Evolutionary conservation across 140 eudicot genomes (phyloP).

Genomic region (Oenanthe javanica): DNA sequence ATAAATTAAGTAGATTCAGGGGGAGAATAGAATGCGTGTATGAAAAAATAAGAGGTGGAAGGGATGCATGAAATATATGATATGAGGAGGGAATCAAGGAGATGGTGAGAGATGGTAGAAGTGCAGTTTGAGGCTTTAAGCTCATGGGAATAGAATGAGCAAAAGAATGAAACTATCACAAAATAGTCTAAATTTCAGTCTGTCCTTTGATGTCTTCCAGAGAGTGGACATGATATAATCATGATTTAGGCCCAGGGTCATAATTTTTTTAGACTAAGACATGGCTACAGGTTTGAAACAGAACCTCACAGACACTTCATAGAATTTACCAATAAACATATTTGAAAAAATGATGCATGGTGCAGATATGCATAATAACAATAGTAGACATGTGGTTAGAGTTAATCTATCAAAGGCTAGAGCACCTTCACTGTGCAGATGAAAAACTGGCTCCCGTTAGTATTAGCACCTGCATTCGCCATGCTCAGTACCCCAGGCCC

Average conservation of each 20-base stretch:
- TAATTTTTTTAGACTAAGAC: background rate
- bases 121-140: background rate
- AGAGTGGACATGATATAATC: background rate
- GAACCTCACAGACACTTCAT: background rate
- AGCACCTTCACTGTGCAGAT: conserved; percentile 27
- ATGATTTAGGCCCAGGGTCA: background rate
- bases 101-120: background rate
- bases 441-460: conserved; percentile 35
- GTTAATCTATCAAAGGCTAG: background rate
- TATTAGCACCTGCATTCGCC: conserved; percentile 42
- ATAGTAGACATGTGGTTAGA: background rate
- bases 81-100: background rate
- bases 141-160: background rate
- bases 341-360: background rate
- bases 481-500: conserved; percentile 31
- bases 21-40: background rate
- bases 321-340: background rate
- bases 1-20: background rate
- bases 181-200: background rate
- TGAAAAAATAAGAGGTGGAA: too few relatives aligned
- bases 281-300: background rate
- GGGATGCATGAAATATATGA: too few relatives aligned
- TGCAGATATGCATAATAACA: background rate
- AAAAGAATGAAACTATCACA: background rate
- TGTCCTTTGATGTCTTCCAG: background rate